phyloP scores from a whole-genome alignment of 441 rosid species.

The Gossypium trilobum region DNA sequence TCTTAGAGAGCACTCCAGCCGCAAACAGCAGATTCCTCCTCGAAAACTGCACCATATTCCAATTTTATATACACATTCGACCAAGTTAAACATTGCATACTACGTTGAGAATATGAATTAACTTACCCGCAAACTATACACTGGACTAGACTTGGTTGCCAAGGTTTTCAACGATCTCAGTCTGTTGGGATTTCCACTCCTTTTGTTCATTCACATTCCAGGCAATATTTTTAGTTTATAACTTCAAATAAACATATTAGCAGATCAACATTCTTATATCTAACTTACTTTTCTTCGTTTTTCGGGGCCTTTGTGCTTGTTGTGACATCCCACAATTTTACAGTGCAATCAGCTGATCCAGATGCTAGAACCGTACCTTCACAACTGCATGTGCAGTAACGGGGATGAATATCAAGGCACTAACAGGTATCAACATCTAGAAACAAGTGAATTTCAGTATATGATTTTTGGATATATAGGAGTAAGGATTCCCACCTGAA shows the following conservation, averaged over 20 bases:
- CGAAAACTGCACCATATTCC: constrained; percentile 46
- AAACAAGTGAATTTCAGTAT: neutral
- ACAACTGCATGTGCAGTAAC: constrained; percentile 35
- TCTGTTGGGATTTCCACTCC: constrained; percentile 63
- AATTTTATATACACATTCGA: neutral
- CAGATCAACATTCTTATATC: neutral
- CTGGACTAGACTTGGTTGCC: constrained; percentile 82
- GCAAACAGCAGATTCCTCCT: constrained; percentile 78
- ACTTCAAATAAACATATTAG: neutral
- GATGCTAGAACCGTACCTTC: constrained; percentile 94
- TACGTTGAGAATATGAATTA: neutral
- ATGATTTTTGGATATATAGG: neutral
- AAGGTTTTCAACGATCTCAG: constrained; percentile 69
- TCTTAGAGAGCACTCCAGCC: constrained; percentile 66
- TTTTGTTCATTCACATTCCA: constrained; percentile 23
- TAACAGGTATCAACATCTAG: neutral
- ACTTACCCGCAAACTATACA: constrained; percentile 58
- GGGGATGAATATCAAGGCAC: neutral
- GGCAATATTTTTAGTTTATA: neutral
- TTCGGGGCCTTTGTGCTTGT: constrained; percentile 53
- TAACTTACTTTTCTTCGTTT: constrained; percentile 67
- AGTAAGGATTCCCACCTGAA: constrained; percentile 48
- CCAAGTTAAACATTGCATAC: neutral
- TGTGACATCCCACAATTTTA: constrained; percentile 83
- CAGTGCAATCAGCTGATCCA: constrained; percentile 92